These are phyloP conservation scores for Auriscalpium microsporum DNA, from an alignment of 768 basidiomycete genomes.

Conservation along the genomic window DNA sequence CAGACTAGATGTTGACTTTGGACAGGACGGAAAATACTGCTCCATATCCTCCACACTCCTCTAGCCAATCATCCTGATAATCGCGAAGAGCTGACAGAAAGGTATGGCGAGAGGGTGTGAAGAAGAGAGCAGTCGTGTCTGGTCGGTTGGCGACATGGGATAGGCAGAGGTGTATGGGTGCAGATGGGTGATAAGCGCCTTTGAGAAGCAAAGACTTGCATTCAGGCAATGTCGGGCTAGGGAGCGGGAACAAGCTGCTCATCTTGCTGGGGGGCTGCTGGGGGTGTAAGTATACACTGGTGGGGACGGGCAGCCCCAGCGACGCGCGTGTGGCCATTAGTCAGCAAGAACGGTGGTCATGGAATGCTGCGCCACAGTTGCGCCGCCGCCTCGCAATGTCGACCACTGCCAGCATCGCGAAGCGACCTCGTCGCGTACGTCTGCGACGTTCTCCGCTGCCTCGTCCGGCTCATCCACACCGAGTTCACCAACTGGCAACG, in stretches of 20 bases:
- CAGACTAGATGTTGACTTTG: slow-evolving; percentile 45
- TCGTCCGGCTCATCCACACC: too few relatives aligned
- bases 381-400: too few relatives aligned
- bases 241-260: slow-evolving; percentile 29
- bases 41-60: slow-evolving; percentile 23
- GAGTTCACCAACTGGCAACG: too few relatives aligned
- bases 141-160: slow-evolving; percentile 34
- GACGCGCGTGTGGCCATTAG: too few relatives aligned
- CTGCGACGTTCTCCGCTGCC: too few relatives aligned
- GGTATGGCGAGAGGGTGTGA: slow-evolving; percentile 44
- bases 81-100: slow-evolving; percentile 34
- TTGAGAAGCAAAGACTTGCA: slow-evolving; percentile 54
- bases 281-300: too few relatives aligned
- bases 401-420: too few relatives aligned
- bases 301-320: too few relatives aligned
- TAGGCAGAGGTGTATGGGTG: slow-evolving; percentile 59
- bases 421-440: too few relatives aligned
- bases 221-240: slow-evolving; percentile 40
- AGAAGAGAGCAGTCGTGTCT: slow-evolving; percentile 33
- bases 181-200: slow-evolving; percentile 57
- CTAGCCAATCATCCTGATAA: slow-evolving; percentile 40
- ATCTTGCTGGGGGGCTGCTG: too few relatives aligned
- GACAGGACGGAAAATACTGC: slow-evolving; percentile 16
- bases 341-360: too few relatives aligned
- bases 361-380: too few relatives aligned